Percentiles rank a stretch among this genome's conserved stretches.
phyloP scores from a whole-genome alignment of 129 eudicot species.

The Rutidosis leptorrhynchoides region DNA sequence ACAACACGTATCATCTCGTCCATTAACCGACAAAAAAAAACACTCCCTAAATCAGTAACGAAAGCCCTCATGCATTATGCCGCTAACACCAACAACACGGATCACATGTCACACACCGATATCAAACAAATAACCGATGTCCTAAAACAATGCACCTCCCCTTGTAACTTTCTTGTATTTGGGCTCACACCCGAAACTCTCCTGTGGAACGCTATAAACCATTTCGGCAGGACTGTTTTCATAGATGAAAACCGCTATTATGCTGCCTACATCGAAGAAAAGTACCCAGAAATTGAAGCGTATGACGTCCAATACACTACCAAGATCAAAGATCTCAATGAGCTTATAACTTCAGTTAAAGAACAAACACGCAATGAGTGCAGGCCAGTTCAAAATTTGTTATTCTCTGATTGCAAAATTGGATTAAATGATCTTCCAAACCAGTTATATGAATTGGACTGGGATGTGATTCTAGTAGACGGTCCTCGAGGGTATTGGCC shows the following conservation, averaged over 20 bases:
- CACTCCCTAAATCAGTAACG: conserved; percentile 57
- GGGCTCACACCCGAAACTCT: conserved; percentile 88
- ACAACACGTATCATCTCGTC: conserved; percentile 23
- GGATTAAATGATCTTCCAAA: conserved; percentile 93
- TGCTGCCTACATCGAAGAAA: conserved; percentile 86
- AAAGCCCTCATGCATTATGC: conserved; percentile 87
- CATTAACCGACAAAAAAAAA: conserved; percentile 23
- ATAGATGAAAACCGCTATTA: conserved; percentile 92
- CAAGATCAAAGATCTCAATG: conserved; percentile 55
- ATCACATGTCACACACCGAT: conserved; percentile 64
- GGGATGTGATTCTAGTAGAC: conserved; percentile 90
- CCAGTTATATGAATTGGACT: conserved; percentile 77
- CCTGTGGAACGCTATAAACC: conserved; percentile 84
- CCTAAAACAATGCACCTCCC: conserved; percentile 60
- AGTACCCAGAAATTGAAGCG: conserved; percentile 76
- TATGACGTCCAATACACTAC: conserved; percentile 96
- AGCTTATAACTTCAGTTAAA: conserved; percentile 53
- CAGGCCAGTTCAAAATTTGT: conserved; percentile 81
- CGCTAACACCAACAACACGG: conserved; percentile 59
- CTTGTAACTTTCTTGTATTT: conserved; percentile 82
- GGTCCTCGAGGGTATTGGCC: conserved; percentile 99
- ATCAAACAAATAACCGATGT: conserved; percentile 64
- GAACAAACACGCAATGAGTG: conserved; percentile 75
- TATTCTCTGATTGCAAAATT: conserved; percentile 84
- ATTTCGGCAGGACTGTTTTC: conserved; percentile 67